Base-by-base conservation (phyloP, 192 early-diverging fungal genomes). In the Coemansia sp. region DNA sequence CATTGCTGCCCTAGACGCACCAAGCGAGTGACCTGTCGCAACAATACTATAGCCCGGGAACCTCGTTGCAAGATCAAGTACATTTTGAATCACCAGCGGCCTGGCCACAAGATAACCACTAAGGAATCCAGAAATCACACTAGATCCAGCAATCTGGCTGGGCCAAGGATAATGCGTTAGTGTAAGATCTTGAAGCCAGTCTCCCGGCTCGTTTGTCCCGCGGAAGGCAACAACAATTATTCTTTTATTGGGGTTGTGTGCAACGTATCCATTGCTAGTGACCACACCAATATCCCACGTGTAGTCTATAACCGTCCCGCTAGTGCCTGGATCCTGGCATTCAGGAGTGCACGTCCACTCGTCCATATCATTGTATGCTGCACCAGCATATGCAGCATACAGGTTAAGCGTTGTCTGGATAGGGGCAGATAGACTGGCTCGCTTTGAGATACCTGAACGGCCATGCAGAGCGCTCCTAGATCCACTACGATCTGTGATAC, bases 21-120 rank as follows among this genome's bases (percentile, higher is more conserved):
- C 79, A 12, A 82, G 64, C 18, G 79, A 82, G 34, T 78, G 75
- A 2, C 81, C 81, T 2, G 63, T 60, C 7, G 72, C 69, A 34
- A 68, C 43, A 45, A 83, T 69, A 7, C 1, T 51, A 42, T 78
- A 66, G 15, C 58, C 66, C 5, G 81, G 81, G 34, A 71, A 68
- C 42, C 53, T 20, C n/a, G 15, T 37, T 8, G 66, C 63, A 29
- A 78, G 58, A 3, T 18, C 37, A 28, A 34, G 25, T 26, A 61
- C 46, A 4, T 43, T 42, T 13, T 62, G 34, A n/a, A 64, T 42
- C 12, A 72, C 62, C 42, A 33, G 33, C 1, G 23, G 29, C 43
- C 52, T 49, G 45, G 62, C 48, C 33, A 63, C 34, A 29, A 59
- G 59, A 30, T 78, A 83, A 8, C 69, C 67, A 1, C 49, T 35